Conservation (phyloP, 164 flowering plant species). For the Kingdonia uniflora region DNA sequence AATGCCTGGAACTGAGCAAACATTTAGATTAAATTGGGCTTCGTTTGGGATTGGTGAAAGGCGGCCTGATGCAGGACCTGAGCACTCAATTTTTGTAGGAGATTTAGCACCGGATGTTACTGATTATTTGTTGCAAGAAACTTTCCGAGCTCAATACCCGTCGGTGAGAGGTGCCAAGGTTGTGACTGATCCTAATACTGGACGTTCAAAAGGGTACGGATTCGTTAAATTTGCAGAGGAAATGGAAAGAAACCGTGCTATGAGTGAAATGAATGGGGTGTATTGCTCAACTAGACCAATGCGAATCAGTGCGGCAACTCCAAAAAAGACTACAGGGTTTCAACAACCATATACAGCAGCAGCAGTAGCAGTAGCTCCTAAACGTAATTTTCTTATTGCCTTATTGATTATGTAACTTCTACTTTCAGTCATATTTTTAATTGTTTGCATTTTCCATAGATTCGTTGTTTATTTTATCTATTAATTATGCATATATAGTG, state of each 20-base stretch:
- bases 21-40: not conserved
- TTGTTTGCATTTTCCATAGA: no score
- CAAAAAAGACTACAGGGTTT: not conserved
- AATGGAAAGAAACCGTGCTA: not conserved
- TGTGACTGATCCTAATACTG: no score
- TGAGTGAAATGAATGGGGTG: not conserved
- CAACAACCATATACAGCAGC: not conserved
- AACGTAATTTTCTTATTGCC: no score
- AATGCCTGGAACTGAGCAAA: constrained; percentile 1
- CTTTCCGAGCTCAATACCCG: not conserved
- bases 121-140: not conserved
- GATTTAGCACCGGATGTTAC: constrained; percentile 1
- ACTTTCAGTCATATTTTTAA: no score
- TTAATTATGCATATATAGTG: not conserved
- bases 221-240: not conserved
- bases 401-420: no score
- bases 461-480: no score
- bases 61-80: not conserved
- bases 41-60: not conserved
- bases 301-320: constrained; percentile 1
- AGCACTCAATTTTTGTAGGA: not conserved
- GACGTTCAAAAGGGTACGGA: not conserved
- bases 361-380: no score
- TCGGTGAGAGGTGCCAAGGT: not conserved
- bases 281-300: constrained; percentile 1